Evolutionary conservation across 2,329 filamentous ascomycete species (phyloP).

Genomic region (Triangularia verruculosa): DNA sequence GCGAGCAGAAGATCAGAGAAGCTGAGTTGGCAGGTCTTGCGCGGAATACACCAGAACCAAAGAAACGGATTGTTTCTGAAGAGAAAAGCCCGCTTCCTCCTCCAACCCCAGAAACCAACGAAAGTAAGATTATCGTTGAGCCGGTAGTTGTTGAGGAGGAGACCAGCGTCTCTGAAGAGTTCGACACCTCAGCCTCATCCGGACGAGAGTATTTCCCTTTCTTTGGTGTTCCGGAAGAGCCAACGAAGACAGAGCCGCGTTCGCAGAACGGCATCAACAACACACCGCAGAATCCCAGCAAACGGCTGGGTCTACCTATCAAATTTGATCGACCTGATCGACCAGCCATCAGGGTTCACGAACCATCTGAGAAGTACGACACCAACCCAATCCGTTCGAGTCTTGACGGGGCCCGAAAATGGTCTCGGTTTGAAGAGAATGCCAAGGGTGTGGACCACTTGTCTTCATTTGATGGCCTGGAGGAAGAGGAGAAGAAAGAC

Average conservation of each 20-base stretch:
- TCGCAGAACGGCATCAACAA: neutral
- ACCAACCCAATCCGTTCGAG: conserved; percentile 5
- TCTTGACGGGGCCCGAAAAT: neutral
- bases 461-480: neutral
- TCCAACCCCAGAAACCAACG: neutral
- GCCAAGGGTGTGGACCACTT: neutral
- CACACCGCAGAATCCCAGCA: neutral
- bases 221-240: neutral
- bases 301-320: neutral
- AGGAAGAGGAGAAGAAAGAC: neutral
- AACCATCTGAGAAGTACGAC: conserved; percentile 12
- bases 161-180: neutral
- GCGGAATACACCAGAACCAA: conserved; percentile 5
- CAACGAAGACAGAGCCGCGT: neutral
- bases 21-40: conserved; percentile 48
- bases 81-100: neutral
- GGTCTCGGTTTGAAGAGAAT: neutral
- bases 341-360: conserved; percentile 24
- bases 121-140: neutral
- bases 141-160: neutral
- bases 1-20: conserved; percentile 70
- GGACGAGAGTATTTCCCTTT: neutral
- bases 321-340: conserved; percentile 11
- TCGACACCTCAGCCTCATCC: neutral
- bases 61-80: neutral